A percentile compares a stretch with the other conserved stretches of the same genome.
phyloP scores from a whole-genome alignment of 2,329 filamentous ascomycete species.

The Penicillium griseofulvum region DNA sequence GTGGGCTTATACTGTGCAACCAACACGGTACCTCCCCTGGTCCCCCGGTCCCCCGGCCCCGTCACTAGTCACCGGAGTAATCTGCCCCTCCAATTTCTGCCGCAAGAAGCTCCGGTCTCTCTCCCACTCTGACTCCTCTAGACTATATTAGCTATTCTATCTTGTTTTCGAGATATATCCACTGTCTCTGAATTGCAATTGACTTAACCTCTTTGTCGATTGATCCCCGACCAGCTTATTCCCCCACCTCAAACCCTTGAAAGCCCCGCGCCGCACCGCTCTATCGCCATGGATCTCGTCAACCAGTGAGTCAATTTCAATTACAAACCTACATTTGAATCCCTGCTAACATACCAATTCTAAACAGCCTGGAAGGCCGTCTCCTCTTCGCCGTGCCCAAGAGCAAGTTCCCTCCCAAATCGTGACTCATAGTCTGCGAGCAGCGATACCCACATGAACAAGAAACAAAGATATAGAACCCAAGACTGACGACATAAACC shows the following conservation, averaged over 20 bases:
- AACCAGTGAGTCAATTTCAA: slow-evolving; percentile 53
- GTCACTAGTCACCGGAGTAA: slow-evolving; percentile 5
- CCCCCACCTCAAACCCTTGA: background rate
- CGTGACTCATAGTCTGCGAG: slow-evolving; percentile 20
- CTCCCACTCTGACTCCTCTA: slow-evolving; percentile 3
- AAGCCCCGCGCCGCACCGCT: slow-evolving; percentile 24
- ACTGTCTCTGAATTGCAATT: slow-evolving; percentile 8
- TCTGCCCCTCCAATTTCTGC: slow-evolving; percentile 28
- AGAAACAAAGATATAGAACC: slow-evolving; percentile 2
- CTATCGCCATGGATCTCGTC: slow-evolving; percentile 57
- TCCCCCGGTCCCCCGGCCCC: slow-evolving; percentile 7
- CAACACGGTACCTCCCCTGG: background rate
- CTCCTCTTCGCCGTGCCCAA: slow-evolving; percentile 97
- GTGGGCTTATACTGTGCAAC: background rate
- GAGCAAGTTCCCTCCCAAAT: slow-evolving; percentile 60
- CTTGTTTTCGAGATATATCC: background rate
- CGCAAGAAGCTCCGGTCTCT: slow-evolving; percentile 14
- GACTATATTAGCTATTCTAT: slow-evolving; percentile 3
- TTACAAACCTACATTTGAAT: background rate
- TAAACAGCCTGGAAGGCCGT: slow-evolving; percentile 77
- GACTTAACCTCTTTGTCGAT: background rate
- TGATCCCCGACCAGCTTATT: background rate
- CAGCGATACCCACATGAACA: slow-evolving; percentile 6
- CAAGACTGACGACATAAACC: slow-evolving; percentile 14
- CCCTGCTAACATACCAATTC: slow-evolving; percentile 27